phyloP scores from a whole-genome alignment of 2,329 filamentous ascomycete genomes.

The Mollisia scopiformis region DNA sequence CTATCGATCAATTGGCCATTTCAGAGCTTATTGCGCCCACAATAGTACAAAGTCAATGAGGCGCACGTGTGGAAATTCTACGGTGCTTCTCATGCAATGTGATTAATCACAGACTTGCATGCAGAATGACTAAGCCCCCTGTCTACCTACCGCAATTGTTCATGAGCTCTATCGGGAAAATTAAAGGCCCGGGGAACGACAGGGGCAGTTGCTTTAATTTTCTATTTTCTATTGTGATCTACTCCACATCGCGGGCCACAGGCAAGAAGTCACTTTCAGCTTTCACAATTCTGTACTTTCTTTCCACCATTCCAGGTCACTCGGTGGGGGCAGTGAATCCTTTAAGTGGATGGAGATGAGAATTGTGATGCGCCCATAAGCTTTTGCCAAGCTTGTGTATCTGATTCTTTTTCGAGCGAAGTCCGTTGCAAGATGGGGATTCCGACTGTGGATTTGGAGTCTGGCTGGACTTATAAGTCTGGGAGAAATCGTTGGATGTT shows the following conservation, averaged over 20 bases:
- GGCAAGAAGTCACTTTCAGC: not conserved
- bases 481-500: not conserved
- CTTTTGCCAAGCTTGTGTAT: not conserved
- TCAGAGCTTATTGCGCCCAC: conserved; percentile 2
- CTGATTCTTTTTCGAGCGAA: not conserved
- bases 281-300: not conserved
- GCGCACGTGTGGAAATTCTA: not conserved
- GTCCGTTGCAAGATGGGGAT: not conserved
- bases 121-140: not conserved
- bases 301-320: not conserved
- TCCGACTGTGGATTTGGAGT: too few species aligned
- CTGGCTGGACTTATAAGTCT: too few species aligned
- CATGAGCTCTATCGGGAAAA: not conserved
- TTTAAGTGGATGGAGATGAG: not conserved
- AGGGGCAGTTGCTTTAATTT: not conserved
- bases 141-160: not conserved
- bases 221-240: not conserved
- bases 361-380: not conserved
- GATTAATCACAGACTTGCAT: conserved; percentile 4
- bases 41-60: conserved; percentile 3
- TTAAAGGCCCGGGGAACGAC: not conserved
- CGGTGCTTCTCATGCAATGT: conserved; percentile 1
- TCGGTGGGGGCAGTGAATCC: not conserved
- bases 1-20: too few species aligned
- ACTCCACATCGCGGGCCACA: not conserved